Base-by-base conservation (phyloP, 805 yeast species). In the Teunomyces tritomae region DNA sequence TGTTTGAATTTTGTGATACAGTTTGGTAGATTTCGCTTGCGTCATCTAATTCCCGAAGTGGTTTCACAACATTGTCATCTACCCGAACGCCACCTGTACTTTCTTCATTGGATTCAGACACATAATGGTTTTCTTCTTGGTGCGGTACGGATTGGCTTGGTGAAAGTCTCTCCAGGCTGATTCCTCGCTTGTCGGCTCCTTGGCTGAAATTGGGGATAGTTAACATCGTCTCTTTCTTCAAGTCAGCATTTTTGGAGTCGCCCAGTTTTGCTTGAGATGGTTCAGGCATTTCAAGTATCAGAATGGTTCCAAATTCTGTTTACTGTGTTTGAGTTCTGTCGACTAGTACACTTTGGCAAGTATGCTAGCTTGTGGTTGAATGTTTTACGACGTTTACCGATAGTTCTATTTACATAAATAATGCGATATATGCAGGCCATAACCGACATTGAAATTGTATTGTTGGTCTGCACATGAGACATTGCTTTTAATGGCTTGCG, bases 11-110 rank as follows among this genome's bases (percentile, higher is more conserved):
- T 8, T 40, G 46, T 7, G 51, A 45, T 7, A 47, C 45, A 3
- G 50, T 44, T 16, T 43, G 37, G 46, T 49, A 47, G 24, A 52
- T 52, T n/a, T 52, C 48, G 16, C 30, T 28, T 8, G 44, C 43
- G 14, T 49, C 45, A 9, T 49, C 51, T 34, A 44, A 20, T 14
- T 51, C 51, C 17, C 54, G 36, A n/a, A 46, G 32, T 4, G 48
- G 40, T 28, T 34, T 43, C 28, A 37, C 40, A 8, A 5, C 29
- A 26, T 26, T 14, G 39, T 11, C 40, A n/a, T 37, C 40, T 13
- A 13, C 7, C 17, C 5, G 8, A 32, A 13, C 17, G 10, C 34
- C 16, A 7, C 17, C 34, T 4, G 13, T 32, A 7, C 8, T 16
- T 4, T 14, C 17, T n/a, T 32, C 14, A 8, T 3, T 32, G 8